A percentile compares a stretch with the other conserved stretches of the same genome.
Conservation (phyloP, 257 asterid genomes). For the Petunia secreta region DNA sequence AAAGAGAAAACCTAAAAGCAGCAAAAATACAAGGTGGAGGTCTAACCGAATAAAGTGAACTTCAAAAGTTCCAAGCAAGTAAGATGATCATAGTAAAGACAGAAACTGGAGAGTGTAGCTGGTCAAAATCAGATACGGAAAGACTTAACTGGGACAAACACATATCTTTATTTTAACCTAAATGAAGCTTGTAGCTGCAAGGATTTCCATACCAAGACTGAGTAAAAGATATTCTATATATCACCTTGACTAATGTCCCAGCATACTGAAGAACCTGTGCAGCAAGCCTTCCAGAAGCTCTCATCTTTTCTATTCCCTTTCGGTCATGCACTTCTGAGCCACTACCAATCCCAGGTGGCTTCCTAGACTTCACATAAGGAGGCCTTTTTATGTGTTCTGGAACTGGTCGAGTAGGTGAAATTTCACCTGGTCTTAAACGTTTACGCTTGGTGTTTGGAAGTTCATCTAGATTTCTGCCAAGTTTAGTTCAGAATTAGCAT, state of each 20-base stretch:
- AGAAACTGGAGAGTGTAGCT: not conserved
- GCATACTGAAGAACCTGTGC: conserved; percentile 95
- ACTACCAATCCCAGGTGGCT: conserved; percentile 76
- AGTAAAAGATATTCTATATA: conserved; percentile 11
- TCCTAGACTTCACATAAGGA: conserved; percentile 75
- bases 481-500: conserved; percentile 24
- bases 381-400: conserved; percentile 79
- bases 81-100: conserved; percentile 1
- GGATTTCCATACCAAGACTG: not conserved
- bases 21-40: conserved; percentile 6
- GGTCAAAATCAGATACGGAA: not conserved
- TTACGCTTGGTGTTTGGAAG: conserved; percentile 48
- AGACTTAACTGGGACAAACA: not conserved
- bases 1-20: not conserved
- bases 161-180: conserved; percentile 4
- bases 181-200: not conserved
- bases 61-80: not conserved
- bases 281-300: conserved; percentile 97
- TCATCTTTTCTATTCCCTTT: conserved; percentile 87
- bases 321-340: conserved; percentile 78
- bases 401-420: conserved; percentile 78
- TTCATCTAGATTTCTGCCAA: conserved; percentile 60
- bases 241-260: conserved; percentile 94
- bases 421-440: conserved; percentile 78
- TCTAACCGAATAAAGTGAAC: not conserved